Percentiles rank a stretch among this genome's conserved stretches.
Evolutionary conservation across 2,329 filamentous ascomycete species (phyloP).

Genomic region (Fusarium chlamydosporum): DNA sequence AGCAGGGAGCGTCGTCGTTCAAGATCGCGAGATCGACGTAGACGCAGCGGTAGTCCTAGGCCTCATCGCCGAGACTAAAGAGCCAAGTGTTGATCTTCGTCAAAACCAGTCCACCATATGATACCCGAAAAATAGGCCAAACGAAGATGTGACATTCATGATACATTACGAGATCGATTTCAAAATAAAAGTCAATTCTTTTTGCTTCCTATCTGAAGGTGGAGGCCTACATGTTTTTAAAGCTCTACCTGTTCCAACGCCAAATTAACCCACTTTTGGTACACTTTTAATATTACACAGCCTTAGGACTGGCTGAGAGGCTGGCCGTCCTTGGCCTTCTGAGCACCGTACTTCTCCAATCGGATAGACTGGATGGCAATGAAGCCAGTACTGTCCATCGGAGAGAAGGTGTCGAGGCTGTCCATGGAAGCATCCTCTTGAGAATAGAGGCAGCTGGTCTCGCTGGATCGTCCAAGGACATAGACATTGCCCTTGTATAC

Average conservation of each 20-base stretch:
- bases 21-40: slow-evolving; percentile 41
- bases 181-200: slow-evolving; percentile 22
- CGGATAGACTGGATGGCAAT: slow-evolving; percentile 61
- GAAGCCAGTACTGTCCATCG: slow-evolving; percentile 77
- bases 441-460: slow-evolving; percentile 65
- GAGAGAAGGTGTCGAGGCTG: slow-evolving; percentile 71
- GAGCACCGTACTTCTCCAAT: slow-evolving; percentile 63
- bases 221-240: slow-evolving; percentile 20
- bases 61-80: slow-evolving; percentile 32
- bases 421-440: slow-evolving; percentile 65
- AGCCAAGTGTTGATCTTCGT: not conserved
- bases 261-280: slow-evolving; percentile 32
- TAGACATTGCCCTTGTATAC: slow-evolving; percentile 66
- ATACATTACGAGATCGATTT: not conserved
- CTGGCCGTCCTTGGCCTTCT: slow-evolving; percentile 56
- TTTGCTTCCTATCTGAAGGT: not conserved
- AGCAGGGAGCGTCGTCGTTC: slow-evolving; percentile 46
- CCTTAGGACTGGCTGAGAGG: slow-evolving; percentile 41
- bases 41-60: slow-evolving; percentile 37
- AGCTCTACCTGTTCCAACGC: slow-evolving; percentile 27
- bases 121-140: slow-evolving; percentile 25
- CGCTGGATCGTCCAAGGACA: slow-evolving; percentile 62
- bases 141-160: not conserved
- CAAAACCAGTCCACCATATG: slow-evolving; percentile 9
- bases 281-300: slow-evolving; percentile 13